Conservation (phyloP, 2,329 filamentous ascomycete genomes). For the Claviceps fusiformis region DNA sequence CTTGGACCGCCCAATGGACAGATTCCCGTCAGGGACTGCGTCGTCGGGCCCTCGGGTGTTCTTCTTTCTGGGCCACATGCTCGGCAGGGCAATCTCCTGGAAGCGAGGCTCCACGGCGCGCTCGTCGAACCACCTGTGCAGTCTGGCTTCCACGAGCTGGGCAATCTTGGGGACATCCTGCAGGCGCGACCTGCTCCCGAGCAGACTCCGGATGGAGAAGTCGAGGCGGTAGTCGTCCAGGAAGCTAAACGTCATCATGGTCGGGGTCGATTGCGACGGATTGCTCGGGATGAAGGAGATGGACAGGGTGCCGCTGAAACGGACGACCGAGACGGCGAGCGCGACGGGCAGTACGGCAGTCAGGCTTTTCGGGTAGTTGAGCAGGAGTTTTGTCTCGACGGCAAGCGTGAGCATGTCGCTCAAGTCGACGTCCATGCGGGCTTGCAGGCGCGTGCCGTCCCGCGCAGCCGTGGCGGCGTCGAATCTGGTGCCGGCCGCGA, state of each 20-base stretch:
- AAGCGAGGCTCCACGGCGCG: slow-evolving; percentile 75
- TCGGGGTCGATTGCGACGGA: slow-evolving; percentile 55
- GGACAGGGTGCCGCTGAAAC: slow-evolving; percentile 88
- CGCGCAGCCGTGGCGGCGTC: slow-evolving; percentile 38
- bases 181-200: slow-evolving; percentile 65
- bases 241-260: slow-evolving; percentile 91
- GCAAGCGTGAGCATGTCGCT: slow-evolving; percentile 93
- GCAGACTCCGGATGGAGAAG: slow-evolving; percentile 64
- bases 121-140: slow-evolving; percentile 82
- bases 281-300: slow-evolving; percentile 82
- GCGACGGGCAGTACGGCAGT: slow-evolving; percentile 87
- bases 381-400: slow-evolving; percentile 80
- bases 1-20: slow-evolving; percentile 37
- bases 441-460: slow-evolving; percentile 69
- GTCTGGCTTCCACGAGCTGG: slow-evolving; percentile 63
- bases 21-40: slow-evolving; percentile 29
- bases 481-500: slow-evolving; percentile 37
- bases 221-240: slow-evolving; percentile 77
- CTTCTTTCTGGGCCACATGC: slow-evolving; percentile 71
- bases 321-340: slow-evolving; percentile 76
- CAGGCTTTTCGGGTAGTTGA: slow-evolving; percentile 87
- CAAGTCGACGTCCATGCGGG: slow-evolving; percentile 91
- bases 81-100: slow-evolving; percentile 73
- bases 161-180: slow-evolving; percentile 85
- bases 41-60: slow-evolving; percentile 66